Evolutionary conservation across 805 yeast species (phyloP).

Genomic region (Wickerhamiella azyma): DNA sequence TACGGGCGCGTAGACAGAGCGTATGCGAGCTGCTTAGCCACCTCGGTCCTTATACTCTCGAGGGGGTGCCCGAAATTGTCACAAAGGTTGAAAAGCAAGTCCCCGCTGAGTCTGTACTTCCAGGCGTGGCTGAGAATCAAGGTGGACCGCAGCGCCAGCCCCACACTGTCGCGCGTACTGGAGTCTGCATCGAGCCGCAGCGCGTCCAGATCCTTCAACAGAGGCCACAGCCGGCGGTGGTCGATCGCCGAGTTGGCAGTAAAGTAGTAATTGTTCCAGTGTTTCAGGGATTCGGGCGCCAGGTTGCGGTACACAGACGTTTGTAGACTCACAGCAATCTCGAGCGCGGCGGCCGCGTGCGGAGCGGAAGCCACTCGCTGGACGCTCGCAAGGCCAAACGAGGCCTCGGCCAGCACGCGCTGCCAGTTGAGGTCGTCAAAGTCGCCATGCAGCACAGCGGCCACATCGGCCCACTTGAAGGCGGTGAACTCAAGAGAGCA

Average conservation of each 20-base stretch:
- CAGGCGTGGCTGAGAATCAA: slow-evolving; percentile 38
- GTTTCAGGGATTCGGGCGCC: neutral
- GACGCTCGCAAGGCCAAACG: slow-evolving; percentile 15
- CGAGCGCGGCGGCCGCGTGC: neutral
- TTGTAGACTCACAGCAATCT: neutral
- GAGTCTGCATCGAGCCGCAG: slow-evolving; percentile 41
- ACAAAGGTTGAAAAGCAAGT: slow-evolving; percentile 33
- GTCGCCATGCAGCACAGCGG: slow-evolving; percentile 39
- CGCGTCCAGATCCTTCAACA: slow-evolving; percentile 33
- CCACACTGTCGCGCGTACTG: slow-evolving; percentile 50
- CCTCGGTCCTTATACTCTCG: slow-evolving; percentile 53
- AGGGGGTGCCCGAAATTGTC: slow-evolving; percentile 47
- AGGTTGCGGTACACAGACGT: neutral
- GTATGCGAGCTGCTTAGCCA: slow-evolving; percentile 46
- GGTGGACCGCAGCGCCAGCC: slow-evolving; percentile 42
- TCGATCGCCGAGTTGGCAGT: slow-evolving; percentile 22
- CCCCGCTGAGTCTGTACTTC: slow-evolving; percentile 36
- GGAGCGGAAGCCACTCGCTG: neutral
- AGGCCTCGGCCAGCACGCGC: slow-evolving; percentile 56
- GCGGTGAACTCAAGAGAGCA: slow-evolving; percentile 33
- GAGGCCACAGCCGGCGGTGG: slow-evolving; percentile 44
- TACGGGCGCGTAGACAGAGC: slow-evolving; percentile 32
- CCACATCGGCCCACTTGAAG: slow-evolving; percentile 38
- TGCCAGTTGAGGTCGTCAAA: slow-evolving; percentile 63
- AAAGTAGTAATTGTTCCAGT: neutral